Conservation (phyloP, 2,329 filamentous ascomycete genomes). For the Sphaceloma murrayae region DNA sequence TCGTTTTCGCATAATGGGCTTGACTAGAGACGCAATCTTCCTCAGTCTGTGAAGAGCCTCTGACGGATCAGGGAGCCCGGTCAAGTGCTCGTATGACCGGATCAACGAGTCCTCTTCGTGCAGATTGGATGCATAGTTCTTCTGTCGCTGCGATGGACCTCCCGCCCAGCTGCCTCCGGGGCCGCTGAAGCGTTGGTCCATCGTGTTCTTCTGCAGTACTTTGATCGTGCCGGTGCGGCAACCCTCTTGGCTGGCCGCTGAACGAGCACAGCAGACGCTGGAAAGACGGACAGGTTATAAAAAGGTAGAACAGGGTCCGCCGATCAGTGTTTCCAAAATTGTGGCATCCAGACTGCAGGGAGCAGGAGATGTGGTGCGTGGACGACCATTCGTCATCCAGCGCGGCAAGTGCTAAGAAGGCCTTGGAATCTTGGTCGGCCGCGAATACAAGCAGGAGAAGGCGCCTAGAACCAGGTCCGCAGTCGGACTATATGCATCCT, state of each 20-base stretch:
- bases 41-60: slow-evolving; percentile 53
- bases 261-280: background rate
- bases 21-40: slow-evolving; percentile 78
- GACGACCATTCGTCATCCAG: slow-evolving; percentile 12
- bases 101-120: slow-evolving; percentile 41
- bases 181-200: slow-evolving; percentile 15
- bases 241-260: background rate
- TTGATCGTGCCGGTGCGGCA: background rate
- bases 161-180: slow-evolving; percentile 19
- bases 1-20: slow-evolving; percentile 85
- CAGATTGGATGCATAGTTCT: slow-evolving; percentile 30
- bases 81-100: slow-evolving; percentile 41
- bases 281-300: background rate
- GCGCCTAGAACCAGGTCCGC: slow-evolving; percentile 7
- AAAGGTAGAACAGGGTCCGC: background rate
- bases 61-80: slow-evolving; percentile 35
- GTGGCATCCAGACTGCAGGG: slow-evolving; percentile 6
- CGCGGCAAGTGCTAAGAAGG: background rate
- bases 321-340: slow-evolving; percentile 13
- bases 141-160: slow-evolving; percentile 27
- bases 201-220: slow-evolving; percentile 5
- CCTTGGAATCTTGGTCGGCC: slow-evolving; percentile 3
- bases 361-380: slow-evolving; percentile 12
- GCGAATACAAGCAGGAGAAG: slow-evolving; percentile 13
- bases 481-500: slow-evolving; percentile 1